A percentile compares a stretch with the other conserved stretches of the same genome.
These are phyloP conservation scores for Pichia sp. DNA, from an alignment of 1,139 yeast species.

Conservation along the genomic window DNA sequence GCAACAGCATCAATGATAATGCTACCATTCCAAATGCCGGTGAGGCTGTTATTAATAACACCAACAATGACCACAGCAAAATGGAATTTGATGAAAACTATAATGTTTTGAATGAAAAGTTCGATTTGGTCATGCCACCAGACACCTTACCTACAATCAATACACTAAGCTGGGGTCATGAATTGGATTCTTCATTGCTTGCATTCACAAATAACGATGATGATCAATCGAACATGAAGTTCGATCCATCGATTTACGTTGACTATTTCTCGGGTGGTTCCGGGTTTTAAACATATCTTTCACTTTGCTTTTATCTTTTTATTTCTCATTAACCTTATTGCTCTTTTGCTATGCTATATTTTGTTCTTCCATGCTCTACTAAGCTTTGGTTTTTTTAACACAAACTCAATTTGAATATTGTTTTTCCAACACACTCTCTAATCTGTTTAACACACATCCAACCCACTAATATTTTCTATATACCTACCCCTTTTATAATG, in stretches of 20 bases:
- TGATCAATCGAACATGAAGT: no score
- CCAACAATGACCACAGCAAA: not conserved
- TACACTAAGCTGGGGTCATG: slow-evolving; percentile 8
- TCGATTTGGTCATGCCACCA: slow-evolving; percentile 13
- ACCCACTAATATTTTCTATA: no score
- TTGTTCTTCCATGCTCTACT: no score
- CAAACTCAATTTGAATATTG: no score
- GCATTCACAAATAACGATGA: not conserved
- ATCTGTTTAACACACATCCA: no score
- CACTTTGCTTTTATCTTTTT: not conserved
- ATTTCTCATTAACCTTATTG: no score
- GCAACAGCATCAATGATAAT: not conserved
- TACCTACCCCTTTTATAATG: no score
- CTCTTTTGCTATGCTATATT: no score
- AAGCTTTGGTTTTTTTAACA: no score
- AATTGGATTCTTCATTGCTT: slow-evolving; percentile 11
- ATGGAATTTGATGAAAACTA: no score
- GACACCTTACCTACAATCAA: slow-evolving; percentile 6
- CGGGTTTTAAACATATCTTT: not conserved
- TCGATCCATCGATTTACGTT: not conserved
- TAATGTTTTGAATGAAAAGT: not conserved
- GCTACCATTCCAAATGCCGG: not conserved
- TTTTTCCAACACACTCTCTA: no score
- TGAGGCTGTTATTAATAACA: not conserved
- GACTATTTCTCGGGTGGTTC: not conserved